These are phyloP conservation scores for Raphanus sativus DNA, from an alignment of 345 rosid genomes.

Conservation along the genomic window DNA sequence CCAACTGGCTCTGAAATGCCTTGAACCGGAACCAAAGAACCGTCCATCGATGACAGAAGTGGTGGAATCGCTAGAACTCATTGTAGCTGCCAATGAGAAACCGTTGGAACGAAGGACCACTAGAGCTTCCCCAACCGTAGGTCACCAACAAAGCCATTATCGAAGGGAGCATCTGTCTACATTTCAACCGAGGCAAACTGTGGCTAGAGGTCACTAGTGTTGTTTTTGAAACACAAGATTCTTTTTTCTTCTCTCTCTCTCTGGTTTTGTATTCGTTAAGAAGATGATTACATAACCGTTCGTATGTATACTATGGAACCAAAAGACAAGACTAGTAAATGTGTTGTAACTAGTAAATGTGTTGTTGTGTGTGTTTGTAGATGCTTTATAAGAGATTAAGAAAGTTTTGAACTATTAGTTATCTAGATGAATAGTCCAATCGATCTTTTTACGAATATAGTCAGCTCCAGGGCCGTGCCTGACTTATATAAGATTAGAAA, in stretches of 20 bases:
- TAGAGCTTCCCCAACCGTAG: slow-evolving; percentile 34
- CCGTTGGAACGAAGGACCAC: slow-evolving; percentile 52
- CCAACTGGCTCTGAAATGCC: slow-evolving; percentile 67
- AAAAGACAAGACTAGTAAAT: slow-evolving; percentile 10
- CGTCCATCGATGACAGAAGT: slow-evolving; percentile 93
- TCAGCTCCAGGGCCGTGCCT: too few relatives aligned
- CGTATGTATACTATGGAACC: slow-evolving; percentile 5
- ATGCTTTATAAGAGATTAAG: neutral
- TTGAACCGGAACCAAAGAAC: slow-evolving; percentile 63
- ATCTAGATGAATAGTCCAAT: neutral
- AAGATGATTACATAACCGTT: neutral
- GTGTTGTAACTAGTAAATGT: neutral
- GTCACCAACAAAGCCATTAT: slow-evolving; percentile 41
- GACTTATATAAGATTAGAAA: too few relatives aligned
- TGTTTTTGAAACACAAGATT: slow-evolving; percentile 24
- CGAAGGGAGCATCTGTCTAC: slow-evolving; percentile 56
- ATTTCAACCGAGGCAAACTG: slow-evolving; percentile 44
- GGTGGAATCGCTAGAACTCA: slow-evolving; percentile 58
- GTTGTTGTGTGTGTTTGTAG: neutral
- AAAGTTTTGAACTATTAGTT: neutral
- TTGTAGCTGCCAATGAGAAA: slow-evolving; percentile 54
- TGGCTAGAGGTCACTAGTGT: slow-evolving; percentile 34
- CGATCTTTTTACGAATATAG: neutral
- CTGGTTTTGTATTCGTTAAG: slow-evolving; percentile 17
- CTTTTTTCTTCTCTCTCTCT: slow-evolving; percentile 20